Evolutionary conservation across 176 grass and related monocot species (phyloP), one percentile per base, ranked within the genome.

Genomic region (Oryza glumipatula): DNA sequence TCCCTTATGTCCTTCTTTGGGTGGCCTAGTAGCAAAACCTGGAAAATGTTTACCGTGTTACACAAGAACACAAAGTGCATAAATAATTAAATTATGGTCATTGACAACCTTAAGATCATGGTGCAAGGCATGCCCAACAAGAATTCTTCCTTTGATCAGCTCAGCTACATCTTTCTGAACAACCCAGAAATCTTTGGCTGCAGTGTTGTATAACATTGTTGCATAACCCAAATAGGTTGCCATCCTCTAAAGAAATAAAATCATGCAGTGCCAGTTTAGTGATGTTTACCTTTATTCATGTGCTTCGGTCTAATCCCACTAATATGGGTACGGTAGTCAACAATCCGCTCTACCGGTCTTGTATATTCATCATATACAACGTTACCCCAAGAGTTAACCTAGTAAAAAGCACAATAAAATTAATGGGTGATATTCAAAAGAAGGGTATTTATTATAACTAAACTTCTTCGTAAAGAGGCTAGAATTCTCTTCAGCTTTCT

Each of bases 91-190:
- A 16, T 81, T 80, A 17, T 23, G 68, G 45, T 23, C 33, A 73
- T 33, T 47, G 56, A 49, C 14, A 78, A 98, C 96, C 93, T 96
- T 99, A 80, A 99, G 89, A 72, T 99, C 96, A 95, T 99, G 87
- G 85, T 94, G 93, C 78, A 99, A 84, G n/a, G 96, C 93, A 94
- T 96, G 96, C 43, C 93, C 96, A 68, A 96, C 89, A 68, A 99
- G 94, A 75, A 96, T 76, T 46, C 70, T 85, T 51, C 96, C 91
- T 89, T 93, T 95, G 22, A 99, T 92, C 64, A 99, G 79, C n/a
- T 91, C 93, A 89, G 93, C 91, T 52, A 98, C 86, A 49, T 87
- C 83, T 73, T 89, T 86, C 58, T 99, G 96, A 67, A 92, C 88
- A 49, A 70, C 26, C 83, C 89, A 89, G 78, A 99, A 93, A 48